Evolutionary conservation across 768 basidiomycete genomes (phyloP), one percentile per base, ranked within the genome.

Genomic region (Lentinula aciculospora): DNA sequence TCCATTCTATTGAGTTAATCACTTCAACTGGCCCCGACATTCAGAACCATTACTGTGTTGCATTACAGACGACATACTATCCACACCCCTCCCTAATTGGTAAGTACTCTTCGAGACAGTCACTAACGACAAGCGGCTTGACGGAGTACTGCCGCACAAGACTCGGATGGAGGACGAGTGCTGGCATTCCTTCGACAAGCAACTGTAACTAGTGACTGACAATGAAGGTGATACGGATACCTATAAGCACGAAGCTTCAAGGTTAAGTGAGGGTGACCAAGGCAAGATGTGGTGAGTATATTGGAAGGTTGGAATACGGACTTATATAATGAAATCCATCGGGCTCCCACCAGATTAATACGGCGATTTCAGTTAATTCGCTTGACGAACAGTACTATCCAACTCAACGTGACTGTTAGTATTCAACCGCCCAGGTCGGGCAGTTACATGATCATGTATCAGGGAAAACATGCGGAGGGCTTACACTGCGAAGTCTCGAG

Each of bases 51-150:
- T n/a, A n/a, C n/a, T n/a, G n/a, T n/a, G n/a, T n/a, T n/a, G n/a
- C n/a, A n/a, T n/a, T n/a, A n/a, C n/a, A n/a, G n/a, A n/a, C n/a
- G n/a, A n/a, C n/a, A n/a, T n/a, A n/a, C n/a, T n/a, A n/a, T n/a
- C n/a, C n/a, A n/a, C n/a, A n/a, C n/a, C n/a, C n/a, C n/a, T n/a
- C n/a, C n/a, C n/a, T n/a, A n/a, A n/a, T n/a, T 25, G 27, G 45
- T 46, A 27, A 25, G 25, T 12, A 46, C 45, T n/a, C n/a, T 46
- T 13, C 49, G 49, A 50, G 49, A 50, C 49, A 50, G 49, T 50
- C 49, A 34, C 32, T 53, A 53, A 29, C 50, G 21, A 53, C 34
- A 53, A 32, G 34, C 32, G 32, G 19, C 32, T 53, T 25, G 32
- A 53, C 50, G 1, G 37, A 25, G 50, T 7, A 32, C 50, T 53